These are phyloP conservation scores for Russula compacta DNA, from an alignment of 768 basidiomycete species.

Conservation along the genomic window DNA sequence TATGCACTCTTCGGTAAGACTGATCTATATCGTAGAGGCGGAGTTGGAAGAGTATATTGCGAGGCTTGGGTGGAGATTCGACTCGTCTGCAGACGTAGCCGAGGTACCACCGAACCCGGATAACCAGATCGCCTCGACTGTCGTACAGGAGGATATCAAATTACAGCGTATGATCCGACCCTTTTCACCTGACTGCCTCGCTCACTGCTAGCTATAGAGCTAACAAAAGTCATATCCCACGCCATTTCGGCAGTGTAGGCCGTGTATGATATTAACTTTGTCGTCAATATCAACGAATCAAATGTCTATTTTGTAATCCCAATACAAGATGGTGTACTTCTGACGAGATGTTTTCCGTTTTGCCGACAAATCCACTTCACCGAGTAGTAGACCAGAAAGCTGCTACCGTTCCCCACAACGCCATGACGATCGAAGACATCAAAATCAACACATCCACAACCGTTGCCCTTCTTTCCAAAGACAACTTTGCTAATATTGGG, in stretches of 20 bases:
- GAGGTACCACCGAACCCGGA: conserved; percentile 73
- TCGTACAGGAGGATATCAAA: conserved; percentile 77
- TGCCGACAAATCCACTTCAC: not conserved
- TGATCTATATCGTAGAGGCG: conserved; percentile 31
- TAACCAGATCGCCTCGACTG: conserved; percentile 78
- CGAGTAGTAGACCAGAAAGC: conserved; percentile 39
- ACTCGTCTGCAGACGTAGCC: conserved; percentile 47
- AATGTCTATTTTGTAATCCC: not conserved
- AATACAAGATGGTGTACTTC: not conserved
- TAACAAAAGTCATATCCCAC: conserved; percentile 69
- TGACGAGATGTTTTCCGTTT: not conserved
- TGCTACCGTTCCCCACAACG: conserved; percentile 66
- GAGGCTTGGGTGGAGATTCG: conserved; percentile 58
- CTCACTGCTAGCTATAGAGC: conserved; percentile 36
- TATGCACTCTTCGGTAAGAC: not conserved
- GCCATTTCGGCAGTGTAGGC: conserved; percentile 45
- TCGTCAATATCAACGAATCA: not conserved
- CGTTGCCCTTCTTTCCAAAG: conserved; percentile 40
- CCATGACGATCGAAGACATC: conserved; percentile 49
- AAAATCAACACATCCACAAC: conserved; percentile 49
- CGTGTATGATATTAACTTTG: not conserved
- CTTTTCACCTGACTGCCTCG: conserved; percentile 2
- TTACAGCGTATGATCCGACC: conserved; percentile 54
- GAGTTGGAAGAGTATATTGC: conserved; percentile 52
- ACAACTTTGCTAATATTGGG: conserved; percentile 64